Conservation (phyloP, 305 asterid species). For the Stenogyne calaminthoides region DNA sequence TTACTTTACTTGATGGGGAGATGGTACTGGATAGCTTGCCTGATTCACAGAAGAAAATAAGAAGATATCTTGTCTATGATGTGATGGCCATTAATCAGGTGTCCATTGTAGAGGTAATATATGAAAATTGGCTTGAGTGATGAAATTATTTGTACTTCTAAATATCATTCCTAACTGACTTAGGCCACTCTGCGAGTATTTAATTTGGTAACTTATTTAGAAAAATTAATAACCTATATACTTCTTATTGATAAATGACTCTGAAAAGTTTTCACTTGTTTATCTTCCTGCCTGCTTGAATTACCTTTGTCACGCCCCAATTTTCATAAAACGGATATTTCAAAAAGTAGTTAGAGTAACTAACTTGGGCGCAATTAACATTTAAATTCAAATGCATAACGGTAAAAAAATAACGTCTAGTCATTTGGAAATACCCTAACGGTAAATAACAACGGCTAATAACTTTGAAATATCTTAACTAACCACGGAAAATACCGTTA, state of each 20-base stretch:
- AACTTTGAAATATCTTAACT: no score
- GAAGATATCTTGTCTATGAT: slow-evolving; percentile 96
- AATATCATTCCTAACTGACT: not conserved
- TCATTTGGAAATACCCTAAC: no score
- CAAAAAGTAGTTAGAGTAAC: no score
- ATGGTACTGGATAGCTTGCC: slow-evolving; percentile 93
- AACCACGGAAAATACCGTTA: no score
- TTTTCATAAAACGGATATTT: no score
- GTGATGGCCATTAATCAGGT: slow-evolving; percentile 86
- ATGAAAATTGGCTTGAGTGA: slow-evolving; percentile 11
- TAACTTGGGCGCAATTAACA: no score
- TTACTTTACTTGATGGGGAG: slow-evolving; percentile 98
- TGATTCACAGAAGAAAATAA: slow-evolving; percentile 73
- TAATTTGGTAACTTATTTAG: not conserved
- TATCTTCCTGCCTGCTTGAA: not conserved
- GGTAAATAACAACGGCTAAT: no score
- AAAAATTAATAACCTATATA: not conserved
- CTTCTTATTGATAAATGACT: not conserved
- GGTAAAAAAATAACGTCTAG: no score
- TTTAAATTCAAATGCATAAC: no score
- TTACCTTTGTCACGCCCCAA: no score
- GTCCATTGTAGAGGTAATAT: slow-evolving; percentile 79
- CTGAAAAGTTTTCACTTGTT: not conserved
- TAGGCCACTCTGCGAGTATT: not conserved
- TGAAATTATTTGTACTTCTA: not conserved